Percentiles rank a stretch among this genome's conserved stretches.
These are phyloP conservation scores for Pugionium dolabratum DNA, from an alignment of 345 rosid genomes.

Conservation along the genomic window DNA sequence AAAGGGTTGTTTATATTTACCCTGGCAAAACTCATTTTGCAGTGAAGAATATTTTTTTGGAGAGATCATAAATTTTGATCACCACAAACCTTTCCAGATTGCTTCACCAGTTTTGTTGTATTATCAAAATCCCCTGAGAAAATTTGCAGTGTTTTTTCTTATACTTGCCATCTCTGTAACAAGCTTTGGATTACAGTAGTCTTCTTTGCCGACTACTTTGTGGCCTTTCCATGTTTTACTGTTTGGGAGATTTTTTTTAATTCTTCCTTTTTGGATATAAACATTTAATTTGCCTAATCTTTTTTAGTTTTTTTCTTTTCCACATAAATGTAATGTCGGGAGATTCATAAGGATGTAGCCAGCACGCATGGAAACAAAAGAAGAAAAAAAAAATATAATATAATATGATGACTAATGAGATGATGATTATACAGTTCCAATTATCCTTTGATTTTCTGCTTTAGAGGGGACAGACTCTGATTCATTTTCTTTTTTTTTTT, in stretches of 20 bases:
- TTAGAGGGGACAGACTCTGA: too few species aligned
- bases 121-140: conserved; percentile 31
- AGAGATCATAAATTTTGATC: conserved; percentile 36
- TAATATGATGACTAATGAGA: too few species aligned
- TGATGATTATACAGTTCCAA: too few species aligned
- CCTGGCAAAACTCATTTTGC: conserved; percentile 38
- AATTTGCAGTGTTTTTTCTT: conserved; percentile 11
- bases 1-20: conserved; percentile 28
- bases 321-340: neutral
- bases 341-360: neutral
- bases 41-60: conserved; percentile 33
- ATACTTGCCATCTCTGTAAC: conserved; percentile 10
- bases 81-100: conserved; percentile 27
- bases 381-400: too few species aligned
- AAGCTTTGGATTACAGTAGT: conserved; percentile 37
- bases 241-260: conserved; percentile 20
- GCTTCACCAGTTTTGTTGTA: conserved; percentile 46
- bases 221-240: conserved; percentile 35
- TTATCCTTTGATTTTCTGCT: too few species aligned
- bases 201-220: conserved; percentile 27
- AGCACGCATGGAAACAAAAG: neutral
- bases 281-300: conserved; percentile 9
- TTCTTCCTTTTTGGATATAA: conserved; percentile 32
- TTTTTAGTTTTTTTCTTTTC: neutral
- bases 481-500: too few species aligned